These are phyloP conservation scores for Knoxdaviesia capensis DNA, from an alignment of 2,329 filamentous ascomycete species.

Conservation along the genomic window DNA sequence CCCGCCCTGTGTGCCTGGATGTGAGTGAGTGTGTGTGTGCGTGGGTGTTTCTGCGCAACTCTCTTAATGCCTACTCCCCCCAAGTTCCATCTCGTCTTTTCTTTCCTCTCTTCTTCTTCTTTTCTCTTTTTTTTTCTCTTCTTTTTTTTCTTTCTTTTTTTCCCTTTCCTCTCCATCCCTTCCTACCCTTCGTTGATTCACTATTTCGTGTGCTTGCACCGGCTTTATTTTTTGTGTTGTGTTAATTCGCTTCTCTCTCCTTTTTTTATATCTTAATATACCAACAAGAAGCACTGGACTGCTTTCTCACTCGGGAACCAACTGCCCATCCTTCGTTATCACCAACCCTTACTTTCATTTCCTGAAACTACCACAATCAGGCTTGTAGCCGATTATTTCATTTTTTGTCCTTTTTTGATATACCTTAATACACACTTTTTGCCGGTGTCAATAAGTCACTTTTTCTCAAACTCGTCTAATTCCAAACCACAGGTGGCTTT, in stretches of 20 bases:
- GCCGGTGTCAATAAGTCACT: conserved; percentile 6
- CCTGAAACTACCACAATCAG: conserved; percentile 1
- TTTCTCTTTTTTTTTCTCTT: conserved; percentile 1
- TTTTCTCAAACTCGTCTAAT: conserved; percentile 3
- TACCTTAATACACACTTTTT: conserved; percentile 14
- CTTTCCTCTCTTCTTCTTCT: not conserved
- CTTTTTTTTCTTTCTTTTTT: conserved; percentile 1
- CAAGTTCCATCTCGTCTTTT: no score
- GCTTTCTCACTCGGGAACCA: conserved; percentile 15
- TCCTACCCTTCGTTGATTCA: conserved; percentile 4
- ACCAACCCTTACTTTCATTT: conserved; percentile 1
- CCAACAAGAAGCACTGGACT: conserved; percentile 27
- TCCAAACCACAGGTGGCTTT: not conserved
- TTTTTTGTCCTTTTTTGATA: conserved; percentile 13
- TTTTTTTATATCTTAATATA: conserved; percentile 8
- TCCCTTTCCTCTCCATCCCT: conserved; percentile 6
- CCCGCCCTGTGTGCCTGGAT: no score
- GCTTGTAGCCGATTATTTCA: not conserved
- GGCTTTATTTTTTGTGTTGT: conserved; percentile 10
- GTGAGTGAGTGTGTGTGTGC: no score
- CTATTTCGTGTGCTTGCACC: conserved; percentile 8
- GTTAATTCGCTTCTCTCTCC: conserved; percentile 5
- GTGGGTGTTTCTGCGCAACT: no score
- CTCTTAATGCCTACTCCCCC: no score
- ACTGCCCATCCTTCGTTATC: conserved; percentile 11